phyloP scores from a whole-genome alignment of 2,329 filamentous ascomycete species.

The Davidsoniella australis region DNA sequence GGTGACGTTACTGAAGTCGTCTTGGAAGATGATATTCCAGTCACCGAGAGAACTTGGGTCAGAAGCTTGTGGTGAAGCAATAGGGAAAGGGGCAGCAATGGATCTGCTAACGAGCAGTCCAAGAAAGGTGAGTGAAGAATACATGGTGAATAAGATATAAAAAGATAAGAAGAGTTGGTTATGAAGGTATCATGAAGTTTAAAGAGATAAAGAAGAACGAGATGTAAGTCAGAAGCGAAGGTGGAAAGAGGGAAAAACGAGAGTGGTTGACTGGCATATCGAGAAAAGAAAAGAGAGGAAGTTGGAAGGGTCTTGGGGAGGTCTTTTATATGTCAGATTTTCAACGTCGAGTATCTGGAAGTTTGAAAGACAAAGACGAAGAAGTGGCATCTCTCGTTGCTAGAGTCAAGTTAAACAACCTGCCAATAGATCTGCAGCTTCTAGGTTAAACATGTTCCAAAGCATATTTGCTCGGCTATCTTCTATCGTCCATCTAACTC shows the following conservation, averaged over 20 bases:
- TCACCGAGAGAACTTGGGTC: neutral
- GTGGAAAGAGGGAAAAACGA: neutral
- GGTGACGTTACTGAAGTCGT: constrained; percentile 16
- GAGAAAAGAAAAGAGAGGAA: neutral
- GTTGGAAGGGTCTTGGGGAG: neutral
- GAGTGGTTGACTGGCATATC: neutral
- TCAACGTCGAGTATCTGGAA: neutral
- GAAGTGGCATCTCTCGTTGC: too few relatives aligned
- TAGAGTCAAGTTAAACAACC: too few relatives aligned
- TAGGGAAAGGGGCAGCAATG: neutral
- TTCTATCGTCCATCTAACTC: too few relatives aligned
- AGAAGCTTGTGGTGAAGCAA: neutral
- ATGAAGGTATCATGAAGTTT: neutral
- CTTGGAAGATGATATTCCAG: constrained; percentile 17
- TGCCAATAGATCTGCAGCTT: too few relatives aligned
- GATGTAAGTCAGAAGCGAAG: neutral
- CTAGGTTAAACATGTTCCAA: too few relatives aligned
- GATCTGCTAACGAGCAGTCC: neutral
- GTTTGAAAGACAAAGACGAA: too few relatives aligned
- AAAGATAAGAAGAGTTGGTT: neutral
- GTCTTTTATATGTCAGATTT: neutral
- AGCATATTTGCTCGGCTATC: too few relatives aligned
- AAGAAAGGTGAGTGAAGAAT: neutral
- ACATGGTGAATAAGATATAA: neutral
- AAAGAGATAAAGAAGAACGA: neutral